Base-by-base conservation (phyloP, 345 rosid genomes). In the Dimocarpus longan region DNA sequence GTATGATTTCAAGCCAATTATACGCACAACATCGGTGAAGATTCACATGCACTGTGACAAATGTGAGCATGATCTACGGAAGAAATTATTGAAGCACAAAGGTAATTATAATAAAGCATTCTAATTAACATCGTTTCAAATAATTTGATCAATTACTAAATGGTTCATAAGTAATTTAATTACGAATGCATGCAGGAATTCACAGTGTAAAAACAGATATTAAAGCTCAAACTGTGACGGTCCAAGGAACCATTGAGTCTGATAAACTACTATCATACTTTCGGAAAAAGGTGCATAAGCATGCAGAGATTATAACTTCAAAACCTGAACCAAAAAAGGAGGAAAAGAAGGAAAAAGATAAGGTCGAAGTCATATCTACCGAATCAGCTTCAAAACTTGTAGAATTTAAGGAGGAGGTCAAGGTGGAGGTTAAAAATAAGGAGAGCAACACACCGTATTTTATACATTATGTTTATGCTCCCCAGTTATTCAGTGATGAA, bases 401-500 rank as follows among this genome's bases (percentile, higher is more conserved):
- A 1, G 89, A 85, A 75, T 65, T 77, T 39, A 88, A 86, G 86
- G 79, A 83, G 70, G 84, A 63, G 70, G 83, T 75, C n/a, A 86
- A 79, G 62, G 90, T 82, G 50, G 91, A 87, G 81, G 88, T 69
- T 6, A 87, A 82, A 74, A 83, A 78, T 57, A 89, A 75, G 73
- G 94, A 91, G 73, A 80, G 80, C 39, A 74, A 76, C 77, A 64
- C 62, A 77, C 96, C 98, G 7, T 95, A 93, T 78, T 89, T 95
- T 63, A 70, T 95, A 71, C 97, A 91, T 76, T 90, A 90, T 62
- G 93, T 89, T 64, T 90, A 95, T 18, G 93, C 96, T 80, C 96
- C 98, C 44, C 97, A 90, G 65, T 75, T 87, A 75, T 95, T 95
- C 71, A 95, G 98, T 76, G 97, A 95, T 81, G 96, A 95, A 82